Percentiles rank a stretch among this genome's conserved stretches.
Evolutionary conservation across 2,329 filamentous ascomycete genomes (phyloP).

Genomic region (Stagonosporopsis tanaceti): DNA sequence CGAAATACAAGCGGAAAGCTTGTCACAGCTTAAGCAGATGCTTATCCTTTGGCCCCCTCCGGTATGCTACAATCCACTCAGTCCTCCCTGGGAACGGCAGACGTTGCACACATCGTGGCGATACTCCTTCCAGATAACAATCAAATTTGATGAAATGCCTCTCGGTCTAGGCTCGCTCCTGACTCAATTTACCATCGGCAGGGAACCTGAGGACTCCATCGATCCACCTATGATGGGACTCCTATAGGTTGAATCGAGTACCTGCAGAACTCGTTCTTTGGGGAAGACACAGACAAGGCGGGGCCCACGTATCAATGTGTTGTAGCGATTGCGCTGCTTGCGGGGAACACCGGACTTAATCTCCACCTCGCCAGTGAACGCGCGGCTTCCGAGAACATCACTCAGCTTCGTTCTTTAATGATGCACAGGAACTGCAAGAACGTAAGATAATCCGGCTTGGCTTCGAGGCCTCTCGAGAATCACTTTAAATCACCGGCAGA

Average conservation of each 20-base stretch:
- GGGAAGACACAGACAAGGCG: neutral
- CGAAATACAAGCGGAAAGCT: neutral
- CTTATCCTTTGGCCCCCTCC: neutral
- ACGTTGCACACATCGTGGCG: neutral
- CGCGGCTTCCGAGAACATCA: constrained; percentile 7
- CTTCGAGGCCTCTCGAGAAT: neutral
- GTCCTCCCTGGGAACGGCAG: neutral
- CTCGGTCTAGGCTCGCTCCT: neutral
- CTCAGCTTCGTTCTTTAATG: neutral
- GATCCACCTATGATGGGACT: neutral
- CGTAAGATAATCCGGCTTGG: neutral
- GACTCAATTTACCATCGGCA: neutral
- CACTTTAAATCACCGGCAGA: neutral
- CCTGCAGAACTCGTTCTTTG: neutral
- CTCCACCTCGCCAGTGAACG: constrained; percentile 11
- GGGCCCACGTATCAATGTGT: neutral
- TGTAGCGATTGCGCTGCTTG: neutral
- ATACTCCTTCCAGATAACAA: too few relatives aligned
- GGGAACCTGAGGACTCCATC: neutral
- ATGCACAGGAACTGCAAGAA: neutral
- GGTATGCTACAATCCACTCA: neutral
- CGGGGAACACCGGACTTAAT: constrained; percentile 6
- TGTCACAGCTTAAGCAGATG: neutral
- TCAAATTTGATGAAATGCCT: neutral
- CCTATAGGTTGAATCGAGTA: constrained; percentile 1